These are phyloP conservation scores for Astragalus glycyphyllos DNA, from an alignment of 306 rosid genomes.

Conservation along the genomic window DNA sequence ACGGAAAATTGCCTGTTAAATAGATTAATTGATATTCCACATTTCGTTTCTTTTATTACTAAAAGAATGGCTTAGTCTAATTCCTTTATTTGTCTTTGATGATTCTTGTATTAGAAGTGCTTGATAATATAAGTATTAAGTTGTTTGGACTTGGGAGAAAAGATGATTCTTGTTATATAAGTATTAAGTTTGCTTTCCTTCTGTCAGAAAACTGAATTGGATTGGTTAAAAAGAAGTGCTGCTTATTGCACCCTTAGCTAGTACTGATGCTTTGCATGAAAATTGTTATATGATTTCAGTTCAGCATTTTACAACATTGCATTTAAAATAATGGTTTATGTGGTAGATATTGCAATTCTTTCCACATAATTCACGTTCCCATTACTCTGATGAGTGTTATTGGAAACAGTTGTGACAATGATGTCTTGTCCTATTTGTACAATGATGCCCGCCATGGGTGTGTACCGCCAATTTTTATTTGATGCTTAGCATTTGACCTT, in stretches of 20 bases:
- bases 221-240: slow-evolving; percentile 1
- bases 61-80: slow-evolving; percentile 25
- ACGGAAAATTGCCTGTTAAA: neutral
- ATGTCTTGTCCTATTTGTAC: slow-evolving; percentile 2
- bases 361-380: neutral
- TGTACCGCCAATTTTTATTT: slow-evolving; percentile 1
- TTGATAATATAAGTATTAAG: slow-evolving; percentile 6
- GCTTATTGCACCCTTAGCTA: slow-evolving; percentile 9
- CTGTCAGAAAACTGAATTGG: slow-evolving; percentile 21
- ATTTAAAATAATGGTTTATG: slow-evolving; percentile 8
- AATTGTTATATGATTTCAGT: slow-evolving; percentile 14
- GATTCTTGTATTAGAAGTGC: slow-evolving; percentile 27
- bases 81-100: slow-evolving; percentile 7
- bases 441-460: slow-evolving; percentile 14
- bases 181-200: slow-evolving; percentile 16
- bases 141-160: slow-evolving; percentile 9
- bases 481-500: slow-evolving; percentile 11
- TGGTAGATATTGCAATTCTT: slow-evolving; percentile 22
- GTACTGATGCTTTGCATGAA: slow-evolving; percentile 21
- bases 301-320: slow-evolving; percentile 16
- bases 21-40: slow-evolving; percentile 27
- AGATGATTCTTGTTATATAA: too few relatives aligned
- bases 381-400: neutral
- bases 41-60: neutral
- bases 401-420: slow-evolving; percentile 31